A percentile compares a stretch with the other conserved stretches of the same genome.
Conservation (phyloP, 2,329 filamentous ascomycete species). For the Aureobasidium pullulans region DNA sequence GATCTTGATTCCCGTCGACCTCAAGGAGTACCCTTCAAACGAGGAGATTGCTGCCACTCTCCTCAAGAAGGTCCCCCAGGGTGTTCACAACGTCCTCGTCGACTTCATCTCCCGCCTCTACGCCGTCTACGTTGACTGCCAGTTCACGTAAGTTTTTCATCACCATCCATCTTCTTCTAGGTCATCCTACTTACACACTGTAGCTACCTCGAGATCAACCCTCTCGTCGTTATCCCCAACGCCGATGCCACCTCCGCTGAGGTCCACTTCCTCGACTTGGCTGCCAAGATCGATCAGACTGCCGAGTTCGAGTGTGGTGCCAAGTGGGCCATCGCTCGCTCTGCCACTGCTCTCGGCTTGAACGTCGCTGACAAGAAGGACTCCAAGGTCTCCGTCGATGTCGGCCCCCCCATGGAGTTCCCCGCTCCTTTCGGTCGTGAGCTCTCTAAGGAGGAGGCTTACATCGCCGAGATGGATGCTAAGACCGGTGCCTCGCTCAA, state of each 20-base stretch:
- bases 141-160: constrained; percentile 63
- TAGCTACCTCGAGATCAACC: constrained; percentile 97
- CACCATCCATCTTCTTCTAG: background rate
- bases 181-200: background rate
- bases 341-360: constrained; percentile 79
- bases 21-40: constrained; percentile 91
- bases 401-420: constrained; percentile 97
- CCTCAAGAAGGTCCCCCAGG: constrained; percentile 87
- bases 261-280: constrained; percentile 96
- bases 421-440: constrained; percentile 98
- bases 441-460: constrained; percentile 96
- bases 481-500: constrained; percentile 99
- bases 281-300: constrained; percentile 97
- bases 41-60: constrained; percentile 79
- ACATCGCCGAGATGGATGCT: constrained; percentile 96
- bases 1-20: constrained; percentile 92
- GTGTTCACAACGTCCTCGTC: constrained; percentile 94
- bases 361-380: constrained; percentile 53
- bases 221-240: constrained; percentile 95
- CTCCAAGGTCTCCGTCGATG: constrained; percentile 85
- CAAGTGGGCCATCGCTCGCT: constrained; percentile 96
- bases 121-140: constrained; percentile 98
- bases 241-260: constrained; percentile 83
- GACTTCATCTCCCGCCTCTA: constrained; percentile 99
- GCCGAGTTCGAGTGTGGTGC: constrained; percentile 98